Base-by-base conservation (phyloP, 1,284 basidiomycete genomes). In the Cutaneotrichosporon mucoides region DNA sequence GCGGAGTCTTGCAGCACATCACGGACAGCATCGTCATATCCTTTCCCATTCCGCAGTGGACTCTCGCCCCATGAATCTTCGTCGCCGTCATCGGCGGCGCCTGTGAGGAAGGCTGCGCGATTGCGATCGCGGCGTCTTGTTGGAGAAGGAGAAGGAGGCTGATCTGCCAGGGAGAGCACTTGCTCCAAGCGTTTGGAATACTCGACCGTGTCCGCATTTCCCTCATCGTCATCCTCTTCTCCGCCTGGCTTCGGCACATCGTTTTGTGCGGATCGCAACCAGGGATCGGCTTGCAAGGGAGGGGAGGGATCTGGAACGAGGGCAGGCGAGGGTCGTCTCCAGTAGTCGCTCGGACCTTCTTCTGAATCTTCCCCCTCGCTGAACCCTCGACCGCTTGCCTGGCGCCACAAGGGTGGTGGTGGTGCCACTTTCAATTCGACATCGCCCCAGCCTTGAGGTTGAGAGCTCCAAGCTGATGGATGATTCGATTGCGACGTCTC, bases 1-100 rank as follows among this genome's bases (percentile, higher is more conserved):
- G 48, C 63, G 12, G 53, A 49, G 24, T 59, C 60, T 24, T 24
- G 24, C 6, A 71, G 45, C 15, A 70, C 66, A 6, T 67, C 63
- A 33, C 57, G 50, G 34, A 63, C 66, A 2, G 56, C 63, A 13
- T 60, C 60, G 5, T 66, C 56, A 44, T 69, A 69, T 2, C 61
- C 61, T 2, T 50, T 35, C 1, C 58, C 58, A n/a, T 41, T 51
- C 9, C 44, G 56, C 2, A 37, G 64, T 16, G 66, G 68, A n/a
- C 65, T 62, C 51, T 70, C 68, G 50, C 64, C 67, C 38, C 68
- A 68, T 1, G 66, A 68, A 1, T 57, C 55, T 24, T 57, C 56
- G 10, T 50, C 60, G 12, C n/a, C 13, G 12, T 54, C 61, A 12
- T 55, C 47, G 12, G 24, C 10, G 9, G 45, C 16, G 42, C 33